Percentiles rank a stretch among this genome's conserved stretches.
phyloP scores from a whole-genome alignment of 768 basidiomycete genomes.

The Leccinum aurantiacum region DNA sequence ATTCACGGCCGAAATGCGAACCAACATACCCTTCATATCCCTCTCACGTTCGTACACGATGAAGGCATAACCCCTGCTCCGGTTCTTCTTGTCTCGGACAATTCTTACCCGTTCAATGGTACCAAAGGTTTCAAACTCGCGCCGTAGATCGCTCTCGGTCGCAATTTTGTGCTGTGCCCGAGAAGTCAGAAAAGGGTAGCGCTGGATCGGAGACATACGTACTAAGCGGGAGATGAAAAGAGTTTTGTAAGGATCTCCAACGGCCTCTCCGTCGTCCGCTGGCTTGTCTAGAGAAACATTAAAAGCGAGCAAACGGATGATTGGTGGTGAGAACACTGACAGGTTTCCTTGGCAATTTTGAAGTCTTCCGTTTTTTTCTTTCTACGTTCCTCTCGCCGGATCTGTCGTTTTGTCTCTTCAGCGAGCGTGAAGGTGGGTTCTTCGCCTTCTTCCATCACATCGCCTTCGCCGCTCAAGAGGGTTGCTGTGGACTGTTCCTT shows the following conservation, averaged over 20 bases:
- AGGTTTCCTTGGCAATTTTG: slow-evolving; percentile 79
- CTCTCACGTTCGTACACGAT: slow-evolving; percentile 97
- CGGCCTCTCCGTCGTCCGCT: slow-evolving; percentile 83
- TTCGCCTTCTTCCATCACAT: slow-evolving; percentile 82
- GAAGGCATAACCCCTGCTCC: slow-evolving; percentile 92
- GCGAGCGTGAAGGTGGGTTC: slow-evolving; percentile 78
- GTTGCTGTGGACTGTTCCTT: slow-evolving; percentile 75
- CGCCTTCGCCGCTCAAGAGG: slow-evolving; percentile 58
- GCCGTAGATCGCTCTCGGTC: slow-evolving; percentile 86
- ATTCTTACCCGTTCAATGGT: slow-evolving; percentile 93
- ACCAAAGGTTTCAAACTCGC: slow-evolving; percentile 95
- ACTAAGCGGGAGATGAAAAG: slow-evolving; percentile 94
- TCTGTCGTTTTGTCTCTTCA: slow-evolving; percentile 79
- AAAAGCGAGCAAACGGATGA: slow-evolving; percentile 6
- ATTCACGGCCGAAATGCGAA: slow-evolving; percentile 13
- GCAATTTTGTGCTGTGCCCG: slow-evolving; percentile 78
- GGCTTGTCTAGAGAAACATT: slow-evolving; percentile 73
- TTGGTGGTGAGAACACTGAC: slow-evolving; percentile 47
- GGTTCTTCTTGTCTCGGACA: slow-evolving; percentile 86
- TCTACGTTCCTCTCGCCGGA: slow-evolving; percentile 75
- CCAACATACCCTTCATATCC: slow-evolving; percentile 90
- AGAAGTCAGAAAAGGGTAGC: slow-evolving; percentile 15
- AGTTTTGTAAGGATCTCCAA: slow-evolving; percentile 98
- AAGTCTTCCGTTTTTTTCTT: slow-evolving; percentile 75
- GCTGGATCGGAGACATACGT: slow-evolving; percentile 17